Evolutionary conservation across 2,329 filamentous ascomycete species (phyloP).

Genomic region (Colletotrichum sp.): DNA sequence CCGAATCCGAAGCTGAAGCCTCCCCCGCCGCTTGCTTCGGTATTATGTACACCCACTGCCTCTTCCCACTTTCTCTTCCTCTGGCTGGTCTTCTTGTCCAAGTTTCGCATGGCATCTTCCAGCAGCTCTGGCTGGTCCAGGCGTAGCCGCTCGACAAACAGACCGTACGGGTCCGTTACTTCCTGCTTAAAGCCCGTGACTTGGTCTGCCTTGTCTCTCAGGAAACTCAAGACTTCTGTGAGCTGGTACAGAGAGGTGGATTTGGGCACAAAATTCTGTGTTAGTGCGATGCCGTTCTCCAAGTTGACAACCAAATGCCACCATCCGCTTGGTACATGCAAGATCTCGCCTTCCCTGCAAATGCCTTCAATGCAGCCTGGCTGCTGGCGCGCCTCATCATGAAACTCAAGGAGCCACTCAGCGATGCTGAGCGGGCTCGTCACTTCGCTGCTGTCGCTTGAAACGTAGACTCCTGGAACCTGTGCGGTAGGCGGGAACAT

Average conservation of each 20-base stretch:
- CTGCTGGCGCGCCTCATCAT: slow-evolving; percentile 77
- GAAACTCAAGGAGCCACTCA: slow-evolving; percentile 94
- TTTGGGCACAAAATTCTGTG: slow-evolving; percentile 91
- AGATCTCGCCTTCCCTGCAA: slow-evolving; percentile 81
- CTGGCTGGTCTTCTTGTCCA: slow-evolving; percentile 65
- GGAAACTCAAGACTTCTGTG: slow-evolving; percentile 76
- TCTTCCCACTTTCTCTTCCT: slow-evolving; percentile 90
- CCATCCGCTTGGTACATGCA: slow-evolving; percentile 95
- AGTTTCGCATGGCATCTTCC: slow-evolving; percentile 65
- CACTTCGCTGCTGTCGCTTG: slow-evolving; percentile 88
- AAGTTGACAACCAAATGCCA: slow-evolving; percentile 96
- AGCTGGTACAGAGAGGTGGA: slow-evolving; percentile 63
- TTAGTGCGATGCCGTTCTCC: slow-evolving; percentile 83
- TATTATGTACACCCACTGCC: slow-evolving; percentile 60
- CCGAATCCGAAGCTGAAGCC: slow-evolving; percentile 64
- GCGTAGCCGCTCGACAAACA: slow-evolving; percentile 75
- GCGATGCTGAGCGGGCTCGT: slow-evolving; percentile 93
- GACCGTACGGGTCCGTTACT: slow-evolving; percentile 73
- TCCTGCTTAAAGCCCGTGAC: slow-evolving; percentile 83
- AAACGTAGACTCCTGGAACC: slow-evolving; percentile 90
- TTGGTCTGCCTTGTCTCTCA: slow-evolving; percentile 82
- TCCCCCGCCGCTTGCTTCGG: slow-evolving; percentile 34
- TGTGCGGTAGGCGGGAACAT: slow-evolving; percentile 86
- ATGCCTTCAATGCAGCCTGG: slow-evolving; percentile 86
- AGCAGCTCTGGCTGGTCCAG: slow-evolving; percentile 71